These are phyloP conservation scores for Margaritispora aquatica DNA, from an alignment of 495 filamentous ascomycete genomes.

Conservation along the genomic window DNA sequence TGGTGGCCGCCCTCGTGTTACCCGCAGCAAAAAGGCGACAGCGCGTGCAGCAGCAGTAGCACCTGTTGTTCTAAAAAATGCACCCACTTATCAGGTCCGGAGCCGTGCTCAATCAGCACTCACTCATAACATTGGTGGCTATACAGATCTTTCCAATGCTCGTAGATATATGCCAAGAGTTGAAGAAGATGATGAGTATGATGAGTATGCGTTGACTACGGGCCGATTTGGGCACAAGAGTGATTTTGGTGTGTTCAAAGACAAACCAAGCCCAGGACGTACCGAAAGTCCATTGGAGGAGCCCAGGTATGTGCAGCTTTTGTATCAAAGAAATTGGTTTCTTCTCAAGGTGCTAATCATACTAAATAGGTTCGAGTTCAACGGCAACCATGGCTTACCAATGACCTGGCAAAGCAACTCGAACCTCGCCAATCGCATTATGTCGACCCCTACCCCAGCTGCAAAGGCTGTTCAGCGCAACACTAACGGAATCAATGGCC, in stretches of 20 bases:
- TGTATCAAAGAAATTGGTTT: background rate
- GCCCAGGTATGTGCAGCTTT: conserved; percentile 18
- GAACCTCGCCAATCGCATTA: background rate
- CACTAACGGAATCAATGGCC: conserved; percentile 15
- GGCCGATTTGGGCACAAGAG: conserved; percentile 18
- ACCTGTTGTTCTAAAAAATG: no score
- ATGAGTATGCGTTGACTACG: conserved; percentile 16
- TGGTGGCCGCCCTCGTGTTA: conserved; percentile 8
- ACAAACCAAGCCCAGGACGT: conserved; percentile 25
- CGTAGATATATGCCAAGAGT: background rate
- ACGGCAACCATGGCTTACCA: conserved; percentile 8
- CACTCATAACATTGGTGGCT: no score
- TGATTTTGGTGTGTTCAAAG: conserved; percentile 29
- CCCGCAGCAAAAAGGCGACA: conserved; percentile 4
- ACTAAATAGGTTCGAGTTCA: background rate
- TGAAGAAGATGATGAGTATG: conserved; percentile 22
- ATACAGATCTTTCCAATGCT: no score
- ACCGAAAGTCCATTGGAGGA: conserved; percentile 27
- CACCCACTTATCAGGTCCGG: no score
- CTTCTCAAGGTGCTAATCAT: background rate
- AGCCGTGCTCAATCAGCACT: no score
- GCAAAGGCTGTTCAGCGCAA: conserved; percentile 3
- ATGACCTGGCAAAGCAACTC: background rate
- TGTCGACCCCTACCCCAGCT: conserved; percentile 13
- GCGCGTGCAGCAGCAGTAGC: no score